Evolutionary conservation across 2,329 filamentous ascomycete genomes (phyloP).

Genomic region (Pseudomassariella vexata): DNA sequence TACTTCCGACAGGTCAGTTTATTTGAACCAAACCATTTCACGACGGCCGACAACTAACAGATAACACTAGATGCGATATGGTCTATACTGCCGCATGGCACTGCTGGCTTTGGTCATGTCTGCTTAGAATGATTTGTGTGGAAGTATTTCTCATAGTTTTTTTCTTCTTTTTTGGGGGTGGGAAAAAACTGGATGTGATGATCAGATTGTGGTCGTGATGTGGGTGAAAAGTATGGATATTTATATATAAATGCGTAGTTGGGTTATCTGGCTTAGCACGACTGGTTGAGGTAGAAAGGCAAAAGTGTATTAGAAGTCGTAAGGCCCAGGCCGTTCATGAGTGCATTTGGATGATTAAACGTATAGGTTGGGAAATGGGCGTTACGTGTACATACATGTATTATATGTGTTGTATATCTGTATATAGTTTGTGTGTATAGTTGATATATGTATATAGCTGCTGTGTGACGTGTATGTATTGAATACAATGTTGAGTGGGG

Average conservation of each 20-base stretch:
- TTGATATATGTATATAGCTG: not conserved
- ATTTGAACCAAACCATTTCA: slow-evolving; percentile 15
- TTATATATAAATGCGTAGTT: slow-evolving; percentile 12
- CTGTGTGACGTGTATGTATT: slow-evolving; percentile 9
- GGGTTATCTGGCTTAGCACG: slow-evolving; percentile 9
- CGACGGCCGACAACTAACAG: slow-evolving; percentile 32
- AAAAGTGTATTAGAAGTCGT: slow-evolving; percentile 20
- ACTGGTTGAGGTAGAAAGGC: slow-evolving; percentile 19
- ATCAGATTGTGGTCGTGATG: too few species aligned
- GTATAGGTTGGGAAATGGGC: slow-evolving; percentile 11
- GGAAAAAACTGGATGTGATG: not conserved
- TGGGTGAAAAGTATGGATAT: not conserved
- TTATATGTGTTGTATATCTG: slow-evolving; percentile 1
- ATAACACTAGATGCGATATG: slow-evolving; percentile 81
- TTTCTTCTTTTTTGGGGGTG: slow-evolving; percentile 2
- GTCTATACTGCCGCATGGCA: slow-evolving; percentile 96
- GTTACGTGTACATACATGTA: slow-evolving; percentile 12
- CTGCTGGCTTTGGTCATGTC: slow-evolving; percentile 89
- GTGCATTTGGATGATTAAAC: slow-evolving; percentile 19
- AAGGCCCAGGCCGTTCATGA: slow-evolving; percentile 24
- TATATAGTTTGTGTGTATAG: slow-evolving; percentile 1
- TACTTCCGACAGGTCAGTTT: slow-evolving; percentile 96
- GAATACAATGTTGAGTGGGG: slow-evolving; percentile 10
- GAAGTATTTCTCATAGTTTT: slow-evolving; percentile 1
- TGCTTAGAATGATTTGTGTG: slow-evolving; percentile 16